These are phyloP conservation scores for Suillus fuscotomentosus DNA, from an alignment of 768 basidiomycete genomes.

Conservation along the genomic window DNA sequence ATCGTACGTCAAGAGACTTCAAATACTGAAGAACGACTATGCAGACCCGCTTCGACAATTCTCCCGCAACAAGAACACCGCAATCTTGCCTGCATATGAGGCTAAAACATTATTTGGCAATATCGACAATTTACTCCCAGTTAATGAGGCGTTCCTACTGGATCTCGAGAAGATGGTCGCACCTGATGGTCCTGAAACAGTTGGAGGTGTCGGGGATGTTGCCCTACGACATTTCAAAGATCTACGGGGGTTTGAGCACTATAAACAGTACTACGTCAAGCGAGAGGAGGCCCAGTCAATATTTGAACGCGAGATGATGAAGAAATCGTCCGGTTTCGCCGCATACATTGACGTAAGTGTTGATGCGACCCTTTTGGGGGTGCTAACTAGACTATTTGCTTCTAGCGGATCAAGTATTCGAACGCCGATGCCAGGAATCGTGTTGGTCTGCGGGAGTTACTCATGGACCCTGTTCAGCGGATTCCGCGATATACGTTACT, in stretches of 20 bases:
- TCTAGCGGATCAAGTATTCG: conserved; percentile 84
- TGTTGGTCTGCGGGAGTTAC: conserved; percentile 83
- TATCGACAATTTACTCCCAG: conserved; percentile 82
- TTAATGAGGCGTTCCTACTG: conserved; percentile 83
- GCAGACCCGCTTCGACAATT: conserved; percentile 90
- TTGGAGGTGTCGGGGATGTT: conserved; percentile 80
- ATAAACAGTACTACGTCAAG: conserved; percentile 88
- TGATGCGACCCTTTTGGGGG: conserved; percentile 6
- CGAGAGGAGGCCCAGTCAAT: conserved; percentile 90
- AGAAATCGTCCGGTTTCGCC: conserved; percentile 77
- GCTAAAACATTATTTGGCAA: conserved; percentile 95
- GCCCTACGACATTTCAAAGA: conserved; percentile 85
- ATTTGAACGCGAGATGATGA: conserved; percentile 80
- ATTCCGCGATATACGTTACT: conserved; percentile 93
- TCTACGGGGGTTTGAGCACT: conserved; percentile 82
- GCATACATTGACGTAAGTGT: conserved; percentile 78
- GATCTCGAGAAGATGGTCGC: conserved; percentile 80
- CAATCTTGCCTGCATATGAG: conserved; percentile 86
- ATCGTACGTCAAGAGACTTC: conserved; percentile 82
- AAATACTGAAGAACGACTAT: conserved; percentile 82
- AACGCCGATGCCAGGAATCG: conserved; percentile 73
- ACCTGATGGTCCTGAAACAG: conserved; percentile 52
- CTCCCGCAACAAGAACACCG: conserved; percentile 78
- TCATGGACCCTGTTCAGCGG: conserved; percentile 96
- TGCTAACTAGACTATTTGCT: conserved; percentile 7